Evolutionary conservation across 805 yeast species (phyloP).

Genomic region (Danielia oregonensis): DNA sequence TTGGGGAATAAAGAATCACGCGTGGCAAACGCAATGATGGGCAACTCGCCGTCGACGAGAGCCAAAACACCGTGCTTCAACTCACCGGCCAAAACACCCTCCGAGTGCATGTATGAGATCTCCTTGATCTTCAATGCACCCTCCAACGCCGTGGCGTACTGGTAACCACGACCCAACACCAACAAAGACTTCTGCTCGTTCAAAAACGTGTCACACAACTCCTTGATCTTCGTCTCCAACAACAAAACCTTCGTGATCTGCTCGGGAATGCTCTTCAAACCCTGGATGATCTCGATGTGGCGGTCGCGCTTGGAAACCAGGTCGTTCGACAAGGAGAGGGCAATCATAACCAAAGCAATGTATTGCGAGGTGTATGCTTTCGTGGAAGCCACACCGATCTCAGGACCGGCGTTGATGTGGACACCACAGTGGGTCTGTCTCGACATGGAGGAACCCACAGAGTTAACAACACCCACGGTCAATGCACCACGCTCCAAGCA

Average conservation of each 20-base stretch:
- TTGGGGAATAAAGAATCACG: constrained; percentile 95
- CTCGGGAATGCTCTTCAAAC: constrained; percentile 76
- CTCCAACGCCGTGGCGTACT: constrained; percentile 94
- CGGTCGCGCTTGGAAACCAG: constrained; percentile 72
- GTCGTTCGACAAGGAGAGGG: constrained; percentile 91
- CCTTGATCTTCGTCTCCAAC: constrained; percentile 70
- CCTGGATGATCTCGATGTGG: constrained; percentile 81
- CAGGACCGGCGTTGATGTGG: constrained; percentile 99
- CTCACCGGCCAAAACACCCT: constrained; percentile 99
- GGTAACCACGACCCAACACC: constrained; percentile 95
- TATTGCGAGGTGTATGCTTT: constrained; percentile 98
- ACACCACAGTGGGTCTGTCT: constrained; percentile 99
- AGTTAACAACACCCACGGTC: constrained; percentile 95
- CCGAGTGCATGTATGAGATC: constrained; percentile 97
- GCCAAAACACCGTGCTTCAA: constrained; percentile 98
- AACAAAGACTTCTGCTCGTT: constrained; percentile 82
- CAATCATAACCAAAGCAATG: constrained; percentile 95
- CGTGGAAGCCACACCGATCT: constrained; percentile 98
- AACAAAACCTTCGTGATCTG: constrained; percentile 77
- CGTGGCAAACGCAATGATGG: constrained; percentile 94
- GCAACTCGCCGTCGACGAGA: constrained; percentile 87
- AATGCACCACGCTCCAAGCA: constrained; percentile 96
- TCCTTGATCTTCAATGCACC: constrained; percentile 98
- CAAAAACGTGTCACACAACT: constrained; percentile 67
- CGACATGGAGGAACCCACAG: constrained; percentile 95